Evolutionary conservation across 148 eudicot genomes (phyloP), one percentile per base, ranked within the genome.

Genomic region (Silene conica): DNA sequence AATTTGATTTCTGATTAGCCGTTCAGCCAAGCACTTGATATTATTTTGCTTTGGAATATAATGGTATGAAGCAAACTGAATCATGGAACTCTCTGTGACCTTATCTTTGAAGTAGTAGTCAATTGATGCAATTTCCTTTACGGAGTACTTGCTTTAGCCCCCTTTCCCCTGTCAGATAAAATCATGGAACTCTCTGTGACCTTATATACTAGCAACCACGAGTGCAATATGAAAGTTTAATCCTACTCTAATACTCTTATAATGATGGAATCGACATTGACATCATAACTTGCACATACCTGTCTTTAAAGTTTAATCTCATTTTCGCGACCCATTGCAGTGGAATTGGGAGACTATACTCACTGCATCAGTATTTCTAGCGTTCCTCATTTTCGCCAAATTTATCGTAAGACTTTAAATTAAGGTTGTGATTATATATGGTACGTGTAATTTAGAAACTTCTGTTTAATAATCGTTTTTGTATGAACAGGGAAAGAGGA

Each of bases 341-440:
- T 93, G 98, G 98, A 93, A 89, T 73, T 86, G 91, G 92, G 84
- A 89, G 86, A 93, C 98, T 5, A 87, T 87, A 62, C 81, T 89
- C 54, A 91, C 91, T 22, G 98, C 86, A 82, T 67, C 81, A 57
- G 78, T 87, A 12, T 93, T 91, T 77, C 83, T 93, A 85, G 86
- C 74, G 7, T 85, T 91, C 82, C 86, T 93, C 66, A 84, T 93
- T 4, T 18, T 83, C 13, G 88, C 95, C 46, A 93, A 93, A 79
- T 79, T 85, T 74, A 85, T 93, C 25, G 98, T 93, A 82, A 88
- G 89, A 63, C 19, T 59, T 31, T 1, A 28, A 26, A 41, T 21
- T 28, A 25, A 9, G 41, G 8, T 6, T 21, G 38, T 78, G 20
- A 58, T 58, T 61, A 61, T 61, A 61, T 61, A 61, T 61, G 14